Evolutionary conservation across 192 early-diverging fungal genomes (phyloP).

Genomic region (Jimgerdemannia flammicorona): DNA sequence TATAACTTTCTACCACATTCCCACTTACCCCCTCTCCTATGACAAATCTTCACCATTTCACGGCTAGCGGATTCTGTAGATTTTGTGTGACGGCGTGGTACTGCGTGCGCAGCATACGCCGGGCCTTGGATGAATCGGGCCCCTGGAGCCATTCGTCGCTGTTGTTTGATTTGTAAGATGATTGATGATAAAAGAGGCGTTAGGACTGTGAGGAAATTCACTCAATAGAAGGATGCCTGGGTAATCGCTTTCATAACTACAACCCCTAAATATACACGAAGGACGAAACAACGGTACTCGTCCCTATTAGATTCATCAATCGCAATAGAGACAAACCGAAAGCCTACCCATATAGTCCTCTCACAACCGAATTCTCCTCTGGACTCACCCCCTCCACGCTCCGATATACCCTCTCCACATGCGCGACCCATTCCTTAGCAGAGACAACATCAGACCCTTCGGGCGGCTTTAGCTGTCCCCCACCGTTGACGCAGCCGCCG

Average conservation of each 20-base stretch:
- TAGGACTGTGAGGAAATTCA: too few relatives aligned
- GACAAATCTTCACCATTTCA: conserved; percentile 64
- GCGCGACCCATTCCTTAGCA: conserved; percentile 72
- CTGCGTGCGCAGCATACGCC: conserved; percentile 70
- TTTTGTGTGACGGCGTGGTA: conserved; percentile 81
- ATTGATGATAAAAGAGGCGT: neutral
- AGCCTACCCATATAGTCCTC: conserved; percentile 56
- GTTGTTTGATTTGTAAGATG: conserved; percentile 10
- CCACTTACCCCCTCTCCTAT: neutral
- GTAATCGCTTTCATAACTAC: too few relatives aligned
- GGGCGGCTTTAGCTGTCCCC: conserved; percentile 81
- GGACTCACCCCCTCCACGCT: conserved; percentile 48
- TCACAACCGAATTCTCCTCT: conserved; percentile 62
- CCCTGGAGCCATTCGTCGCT: conserved; percentile 80
- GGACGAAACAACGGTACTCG: too few relatives aligned
- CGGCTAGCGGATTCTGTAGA: conserved; percentile 69
- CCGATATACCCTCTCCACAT: conserved; percentile 66
- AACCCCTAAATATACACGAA: too few relatives aligned
- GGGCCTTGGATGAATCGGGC: conserved; percentile 55
- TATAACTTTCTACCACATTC: too few relatives aligned
- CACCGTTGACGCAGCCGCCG: conserved; percentile 95
- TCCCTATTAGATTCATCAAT: too few relatives aligned
- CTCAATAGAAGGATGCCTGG: too few relatives aligned
- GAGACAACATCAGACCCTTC: conserved; percentile 25
- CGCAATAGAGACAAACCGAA: too few relatives aligned